Evolutionary conservation across 495 filamentous ascomycete genomes (phyloP).

Genomic region (Neohortaea acidophila): DNA sequence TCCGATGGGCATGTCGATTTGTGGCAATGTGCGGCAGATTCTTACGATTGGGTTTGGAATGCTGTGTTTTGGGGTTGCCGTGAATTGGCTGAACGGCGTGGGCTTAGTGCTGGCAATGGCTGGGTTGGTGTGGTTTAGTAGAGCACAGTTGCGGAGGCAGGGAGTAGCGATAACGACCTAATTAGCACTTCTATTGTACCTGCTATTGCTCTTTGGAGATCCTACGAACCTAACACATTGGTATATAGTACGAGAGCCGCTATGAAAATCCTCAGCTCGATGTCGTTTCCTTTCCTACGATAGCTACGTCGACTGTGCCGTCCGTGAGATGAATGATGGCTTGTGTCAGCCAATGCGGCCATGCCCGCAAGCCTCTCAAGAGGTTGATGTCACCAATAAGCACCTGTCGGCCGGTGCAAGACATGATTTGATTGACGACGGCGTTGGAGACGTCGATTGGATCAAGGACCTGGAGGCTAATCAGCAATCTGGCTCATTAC

Average conservation of each 20-base stretch:
- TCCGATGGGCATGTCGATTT: constrained; percentile 42
- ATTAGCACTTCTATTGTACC: no score
- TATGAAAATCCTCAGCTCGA: no score
- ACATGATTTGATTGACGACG: constrained; percentile 20
- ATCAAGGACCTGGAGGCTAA: constrained; percentile 11
- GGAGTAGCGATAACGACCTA: no score
- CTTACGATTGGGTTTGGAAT: constrained; percentile 41
- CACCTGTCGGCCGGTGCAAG: constrained; percentile 16
- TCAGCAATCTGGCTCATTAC: not conserved
- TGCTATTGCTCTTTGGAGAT: no score
- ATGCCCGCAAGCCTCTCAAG: constrained; percentile 7
- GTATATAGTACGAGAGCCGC: no score
- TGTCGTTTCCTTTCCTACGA: not conserved
- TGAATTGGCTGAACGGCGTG: constrained; percentile 32
- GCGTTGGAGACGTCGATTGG: constrained; percentile 18
- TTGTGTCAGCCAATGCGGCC: constrained; percentile 19
- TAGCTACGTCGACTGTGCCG: not conserved
- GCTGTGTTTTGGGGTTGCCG: constrained; percentile 34
- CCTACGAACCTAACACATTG: no score
- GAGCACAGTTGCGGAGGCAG: no score
- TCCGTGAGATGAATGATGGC: not conserved
- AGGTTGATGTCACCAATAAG: constrained; percentile 8
- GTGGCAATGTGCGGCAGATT: constrained; percentile 44
- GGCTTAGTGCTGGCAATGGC: constrained; percentile 29
- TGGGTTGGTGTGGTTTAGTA: constrained; percentile 37